Evolutionary conservation across 768 basidiomycete species (phyloP).

Genomic region (Boletus subparvulus): DNA sequence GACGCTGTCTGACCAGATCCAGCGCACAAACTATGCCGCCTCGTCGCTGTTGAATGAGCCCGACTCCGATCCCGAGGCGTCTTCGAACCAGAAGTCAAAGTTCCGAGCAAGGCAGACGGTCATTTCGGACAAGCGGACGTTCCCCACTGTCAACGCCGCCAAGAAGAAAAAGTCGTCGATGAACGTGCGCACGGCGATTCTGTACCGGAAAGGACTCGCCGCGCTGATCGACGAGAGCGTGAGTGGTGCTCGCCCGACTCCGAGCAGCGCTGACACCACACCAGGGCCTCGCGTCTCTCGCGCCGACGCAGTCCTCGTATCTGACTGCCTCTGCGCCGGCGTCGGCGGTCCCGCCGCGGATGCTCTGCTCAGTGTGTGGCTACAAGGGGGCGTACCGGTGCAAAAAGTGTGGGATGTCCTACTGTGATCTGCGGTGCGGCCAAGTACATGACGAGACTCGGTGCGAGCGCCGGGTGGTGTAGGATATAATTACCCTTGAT

Average conservation of each 20-base stretch:
- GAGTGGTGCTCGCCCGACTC: conserved; percentile 29
- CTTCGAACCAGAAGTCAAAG: conserved; percentile 39
- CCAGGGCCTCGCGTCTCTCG: conserved; percentile 59
- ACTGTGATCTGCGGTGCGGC: conserved; percentile 73
- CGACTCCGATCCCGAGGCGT: conserved; percentile 28
- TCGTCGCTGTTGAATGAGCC: conserved; percentile 34
- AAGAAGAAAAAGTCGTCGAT: conserved; percentile 79
- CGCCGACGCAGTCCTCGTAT: conserved; percentile 61
- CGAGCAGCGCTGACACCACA: conserved; percentile 1
- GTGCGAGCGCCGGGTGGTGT: conserved; percentile 73
- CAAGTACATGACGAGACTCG: conserved; percentile 75
- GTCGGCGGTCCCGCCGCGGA: conserved; percentile 61
- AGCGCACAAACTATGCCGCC: conserved; percentile 80
- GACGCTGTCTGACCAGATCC: conserved; percentile 2
- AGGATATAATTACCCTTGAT: conserved; percentile 6
- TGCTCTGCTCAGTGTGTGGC: conserved; percentile 83
- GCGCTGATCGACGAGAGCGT: conserved; percentile 80
- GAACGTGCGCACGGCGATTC: conserved; percentile 73
- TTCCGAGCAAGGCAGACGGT: conserved; percentile 69
- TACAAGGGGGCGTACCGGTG: conserved; percentile 83
- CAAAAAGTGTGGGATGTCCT: conserved; percentile 71
- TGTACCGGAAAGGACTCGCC: conserved; percentile 79
- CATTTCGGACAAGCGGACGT: conserved; percentile 71
- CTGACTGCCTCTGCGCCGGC: conserved; percentile 64
- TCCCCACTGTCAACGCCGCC: conserved; percentile 25